Percentiles rank a stretch among this genome's conserved stretches.
These are phyloP conservation scores for Pterulicium gracile DNA, from an alignment of 1,284 basidiomycete genomes.

Conservation along the genomic window DNA sequence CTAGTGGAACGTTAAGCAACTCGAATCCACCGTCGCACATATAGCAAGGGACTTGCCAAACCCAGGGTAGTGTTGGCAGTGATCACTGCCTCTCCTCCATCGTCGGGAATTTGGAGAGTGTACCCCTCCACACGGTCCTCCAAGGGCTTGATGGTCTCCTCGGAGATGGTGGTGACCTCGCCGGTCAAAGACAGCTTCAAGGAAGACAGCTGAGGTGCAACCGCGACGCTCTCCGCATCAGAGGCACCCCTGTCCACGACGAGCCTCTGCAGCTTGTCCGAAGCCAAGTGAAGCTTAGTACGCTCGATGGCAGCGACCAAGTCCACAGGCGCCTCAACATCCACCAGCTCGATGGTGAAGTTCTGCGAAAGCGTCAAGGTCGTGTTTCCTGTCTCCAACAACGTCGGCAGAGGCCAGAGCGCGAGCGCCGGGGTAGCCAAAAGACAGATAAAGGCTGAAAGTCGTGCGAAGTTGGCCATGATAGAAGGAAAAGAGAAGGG, in stretches of 20 bases:
- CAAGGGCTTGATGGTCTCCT: slow-evolving; percentile 30
- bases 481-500: not conserved
- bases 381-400: not conserved
- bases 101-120: slow-evolving; percentile 32
- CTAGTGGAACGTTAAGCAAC: not conserved
- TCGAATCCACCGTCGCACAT: not conserved
- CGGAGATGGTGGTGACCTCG: slow-evolving; percentile 20
- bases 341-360: not conserved
- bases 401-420: not conserved
- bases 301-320: slow-evolving; percentile 7
- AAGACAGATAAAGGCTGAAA: not conserved
- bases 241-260: slow-evolving; percentile 28
- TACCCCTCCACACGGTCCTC: slow-evolving; percentile 43
- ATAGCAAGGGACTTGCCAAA: slow-evolving; percentile 16
- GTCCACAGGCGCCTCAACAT: not conserved
- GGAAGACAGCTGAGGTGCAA: slow-evolving; percentile 11
- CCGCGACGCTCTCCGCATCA: slow-evolving; percentile 16
- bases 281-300: not conserved
- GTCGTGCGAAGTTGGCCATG: not conserved
- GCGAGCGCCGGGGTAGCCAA: not conserved
- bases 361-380: not conserved
- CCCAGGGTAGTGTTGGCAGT: slow-evolving; percentile 49
- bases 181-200: slow-evolving; percentile 24
- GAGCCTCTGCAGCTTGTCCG: slow-evolving; percentile 24
- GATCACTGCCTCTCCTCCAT: slow-evolving; percentile 35